A percentile compares a stretch with the other conserved stretches of the same genome.
phyloP scores from a whole-genome alignment of 257 asterid genomes.

The Solanum neorickii region DNA sequence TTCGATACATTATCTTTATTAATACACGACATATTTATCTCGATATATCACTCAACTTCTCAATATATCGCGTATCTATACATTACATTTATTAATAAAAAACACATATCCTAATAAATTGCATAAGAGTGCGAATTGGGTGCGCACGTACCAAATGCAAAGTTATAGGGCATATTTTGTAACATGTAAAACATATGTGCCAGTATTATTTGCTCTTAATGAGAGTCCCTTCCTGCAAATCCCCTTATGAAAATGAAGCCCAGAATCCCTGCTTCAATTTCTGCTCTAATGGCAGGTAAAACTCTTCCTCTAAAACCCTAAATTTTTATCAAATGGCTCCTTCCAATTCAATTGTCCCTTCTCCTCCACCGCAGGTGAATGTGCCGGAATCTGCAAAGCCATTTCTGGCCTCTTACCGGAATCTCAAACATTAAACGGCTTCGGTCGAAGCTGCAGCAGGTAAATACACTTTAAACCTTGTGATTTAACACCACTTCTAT shows the following conservation, averaged over 20 bases:
- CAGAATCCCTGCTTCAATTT: constrained; percentile 22
- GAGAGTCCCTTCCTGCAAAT: neutral
- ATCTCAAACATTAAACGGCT: neutral
- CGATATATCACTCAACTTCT: too few species aligned
- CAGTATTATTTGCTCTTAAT: neutral
- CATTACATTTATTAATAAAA: too few species aligned
- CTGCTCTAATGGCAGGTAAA: constrained; percentile 20
- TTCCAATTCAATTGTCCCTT: neutral
- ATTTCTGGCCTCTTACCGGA: neutral
- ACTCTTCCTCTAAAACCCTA: constrained; percentile 4
- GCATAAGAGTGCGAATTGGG: neutral
- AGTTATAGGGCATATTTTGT: neutral
- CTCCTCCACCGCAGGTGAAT: neutral
- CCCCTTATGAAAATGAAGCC: constrained; percentile 18
- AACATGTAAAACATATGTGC: neutral
- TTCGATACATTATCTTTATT: too few species aligned
- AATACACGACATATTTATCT: too few species aligned
- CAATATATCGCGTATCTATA: accelerated
- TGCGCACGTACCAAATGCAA: neutral
- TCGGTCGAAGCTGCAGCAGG: neutral
- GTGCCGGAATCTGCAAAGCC: neutral
- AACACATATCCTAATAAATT: too few species aligned
- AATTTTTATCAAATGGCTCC: neutral
- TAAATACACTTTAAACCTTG: neutral
- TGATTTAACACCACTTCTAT: neutral